Evolutionary conservation across 2,329 filamentous ascomycete genomes (phyloP).

Genomic region (Pezicula radicicola): DNA sequence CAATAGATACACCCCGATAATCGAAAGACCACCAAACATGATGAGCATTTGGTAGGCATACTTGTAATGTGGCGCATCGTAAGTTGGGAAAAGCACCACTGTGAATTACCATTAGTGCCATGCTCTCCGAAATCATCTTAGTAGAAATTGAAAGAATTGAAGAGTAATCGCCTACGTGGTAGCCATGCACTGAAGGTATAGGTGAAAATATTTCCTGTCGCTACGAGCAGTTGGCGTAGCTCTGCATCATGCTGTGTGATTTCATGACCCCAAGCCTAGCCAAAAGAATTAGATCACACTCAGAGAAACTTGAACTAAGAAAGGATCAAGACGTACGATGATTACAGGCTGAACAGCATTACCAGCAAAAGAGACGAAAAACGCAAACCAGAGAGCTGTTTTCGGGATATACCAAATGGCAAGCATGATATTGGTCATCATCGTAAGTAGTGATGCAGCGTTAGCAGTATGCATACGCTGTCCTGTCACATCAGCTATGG

Average conservation of each 20-base stretch:
- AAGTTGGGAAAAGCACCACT: slow-evolving; percentile 31
- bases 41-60: slow-evolving; percentile 33
- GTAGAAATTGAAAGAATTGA: not conserved
- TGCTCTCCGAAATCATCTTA: not conserved
- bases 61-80: slow-evolving; percentile 32
- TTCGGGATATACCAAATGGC: slow-evolving; percentile 4
- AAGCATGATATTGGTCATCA: slow-evolving; percentile 3
- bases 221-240: slow-evolving; percentile 7
- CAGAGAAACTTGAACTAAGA: too few relatives aligned
- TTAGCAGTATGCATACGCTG: not conserved
- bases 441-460: not conserved
- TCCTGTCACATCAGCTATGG: slow-evolving; percentile 2
- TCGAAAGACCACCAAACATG: slow-evolving; percentile 28
- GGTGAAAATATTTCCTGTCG: slow-evolving; percentile 5
- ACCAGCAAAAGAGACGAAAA: slow-evolving; percentile 1
- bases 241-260: not conserved
- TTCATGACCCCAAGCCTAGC: slow-evolving; percentile 4
- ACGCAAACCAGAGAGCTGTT: slow-evolving; percentile 2
- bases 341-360: slow-evolving; percentile 1
- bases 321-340: slow-evolving; percentile 2
- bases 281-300: too few relatives aligned
- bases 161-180: not conserved
- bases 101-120: not conserved
- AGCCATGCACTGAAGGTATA: slow-evolving; percentile 3
- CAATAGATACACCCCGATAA: slow-evolving; percentile 10